These are phyloP conservation scores for Calonectria montana DNA, from an alignment of 2,329 filamentous ascomycete genomes.

Conservation along the genomic window DNA sequence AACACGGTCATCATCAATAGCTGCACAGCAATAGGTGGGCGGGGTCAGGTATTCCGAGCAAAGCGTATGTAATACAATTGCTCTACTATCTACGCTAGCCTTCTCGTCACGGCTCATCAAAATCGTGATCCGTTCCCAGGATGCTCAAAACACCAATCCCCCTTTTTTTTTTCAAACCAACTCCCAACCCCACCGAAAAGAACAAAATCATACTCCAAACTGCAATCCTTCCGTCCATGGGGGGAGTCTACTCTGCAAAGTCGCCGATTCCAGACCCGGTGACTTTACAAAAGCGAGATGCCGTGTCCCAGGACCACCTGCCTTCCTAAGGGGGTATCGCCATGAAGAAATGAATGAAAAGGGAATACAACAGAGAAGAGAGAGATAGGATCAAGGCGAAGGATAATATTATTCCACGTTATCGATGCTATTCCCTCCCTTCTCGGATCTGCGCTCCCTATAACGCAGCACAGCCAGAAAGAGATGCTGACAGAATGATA, in stretches of 20 bases:
- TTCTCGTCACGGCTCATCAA: slow-evolving; percentile 34
- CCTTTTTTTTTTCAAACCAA: slow-evolving; percentile 38
- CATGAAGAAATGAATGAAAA: slow-evolving; percentile 45
- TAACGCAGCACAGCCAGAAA: slow-evolving; percentile 39
- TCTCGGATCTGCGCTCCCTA: slow-evolving; percentile 33
- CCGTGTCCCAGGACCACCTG: slow-evolving; percentile 32
- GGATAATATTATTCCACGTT: slow-evolving; percentile 36
- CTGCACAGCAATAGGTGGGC: not conserved
- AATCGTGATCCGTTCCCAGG: slow-evolving; percentile 32
- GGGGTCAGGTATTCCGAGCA: slow-evolving; percentile 19
- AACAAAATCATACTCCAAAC: slow-evolving; percentile 45
- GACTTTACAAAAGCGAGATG: not conserved
- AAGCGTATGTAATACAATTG: slow-evolving; percentile 37
- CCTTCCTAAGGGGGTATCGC: slow-evolving; percentile 49
- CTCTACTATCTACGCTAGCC: slow-evolving; percentile 40
- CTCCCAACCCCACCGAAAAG: slow-evolving; percentile 42
- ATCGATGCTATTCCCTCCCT: slow-evolving; percentile 40
- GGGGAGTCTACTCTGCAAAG: not conserved
- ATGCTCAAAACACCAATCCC: slow-evolving; percentile 41
- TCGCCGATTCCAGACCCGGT: not conserved
- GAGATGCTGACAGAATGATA: slow-evolving; percentile 40
- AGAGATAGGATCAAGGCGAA: slow-evolving; percentile 34
- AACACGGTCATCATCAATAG: not conserved
- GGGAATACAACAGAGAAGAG: slow-evolving; percentile 37
- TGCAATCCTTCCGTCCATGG: slow-evolving; percentile 42